Evolutionary conservation across 2,329 filamentous ascomycete species (phyloP), one percentile per base, ranked within the genome.

Genomic region (Rhynchosporium agropyri): DNA sequence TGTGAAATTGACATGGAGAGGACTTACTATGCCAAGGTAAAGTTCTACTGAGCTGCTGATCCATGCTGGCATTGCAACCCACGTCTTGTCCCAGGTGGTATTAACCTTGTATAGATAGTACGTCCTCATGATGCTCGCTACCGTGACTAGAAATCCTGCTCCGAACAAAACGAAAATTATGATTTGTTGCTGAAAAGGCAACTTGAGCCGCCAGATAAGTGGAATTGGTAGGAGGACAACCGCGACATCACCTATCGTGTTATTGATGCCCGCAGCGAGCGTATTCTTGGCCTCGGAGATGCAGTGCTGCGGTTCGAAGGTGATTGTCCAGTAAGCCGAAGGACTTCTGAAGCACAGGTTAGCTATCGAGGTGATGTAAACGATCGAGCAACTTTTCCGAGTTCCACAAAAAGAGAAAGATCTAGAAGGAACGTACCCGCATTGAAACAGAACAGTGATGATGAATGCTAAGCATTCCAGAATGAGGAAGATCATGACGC

Each of bases 231-330:
- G 73, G 0, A 80, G 68, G 46, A 83, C 81, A 26, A 83, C 79
- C 13, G 82, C 70, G 45, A 87, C 77, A 71, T 88, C 84, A 6
- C 83, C 84, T 45, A 81, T 69, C 48, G 85, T 85, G 73, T 87
- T 87, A 65, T 85, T 78, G 28, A 83, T 81, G 2, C 84, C 83
- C 42, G 84, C 78, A 38, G 79, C 79, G 36, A 83, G 78, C 28
- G 84, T 76, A 58, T 84, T 81, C 0, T 76, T 74, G 1, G 80
- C 77, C 64, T 86, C 76, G n/a, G 83, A 70, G 45, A 83, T 79
- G 58, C 81, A 79, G 12, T 79, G 42, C 48, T 75, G 72, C 0
- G 73, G 71, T 20, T 43, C 28, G 29, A 67, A 36, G 1, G 73
- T 72, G 2, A 76, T 61, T 1, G 72, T 74, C 77, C 77, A 79